Percentiles rank a stretch among this genome's conserved stretches.
Evolutionary conservation across 2,329 filamentous ascomycete species (phyloP).

Genomic region (Zalaria obscura): DNA sequence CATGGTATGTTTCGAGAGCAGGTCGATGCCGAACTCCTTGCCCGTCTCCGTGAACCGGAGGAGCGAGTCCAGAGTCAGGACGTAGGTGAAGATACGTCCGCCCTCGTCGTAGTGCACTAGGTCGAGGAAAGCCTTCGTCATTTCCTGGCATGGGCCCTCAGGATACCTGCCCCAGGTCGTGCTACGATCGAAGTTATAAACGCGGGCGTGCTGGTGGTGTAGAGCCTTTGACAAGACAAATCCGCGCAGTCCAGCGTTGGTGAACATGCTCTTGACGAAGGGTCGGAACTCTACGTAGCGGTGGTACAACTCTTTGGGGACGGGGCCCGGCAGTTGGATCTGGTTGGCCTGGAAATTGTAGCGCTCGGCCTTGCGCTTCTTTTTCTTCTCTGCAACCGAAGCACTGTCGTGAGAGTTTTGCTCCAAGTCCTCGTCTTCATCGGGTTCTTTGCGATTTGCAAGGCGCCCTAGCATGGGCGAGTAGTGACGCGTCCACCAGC

Average conservation of each 20-base stretch:
- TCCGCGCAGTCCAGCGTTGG: conserved; percentile 60
- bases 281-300: conserved; percentile 88
- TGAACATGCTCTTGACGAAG: conserved; percentile 82
- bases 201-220: conserved; percentile 75
- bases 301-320: conserved; percentile 70
- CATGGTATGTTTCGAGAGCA: conserved; percentile 93
- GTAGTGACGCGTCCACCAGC: conserved; percentile 66
- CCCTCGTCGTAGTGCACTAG: conserved; percentile 79
- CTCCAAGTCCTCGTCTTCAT: conserved; percentile 23
- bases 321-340: conserved; percentile 72
- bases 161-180: conserved; percentile 59
- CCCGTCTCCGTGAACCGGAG: conserved; percentile 91
- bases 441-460: conserved; percentile 47
- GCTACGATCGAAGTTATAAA: conserved; percentile 74
- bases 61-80: conserved; percentile 73
- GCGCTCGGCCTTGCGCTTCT: conserved; percentile 46
- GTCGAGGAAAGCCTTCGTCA: conserved; percentile 68
- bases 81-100: conserved; percentile 79
- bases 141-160: conserved; percentile 46
- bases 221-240: conserved; percentile 70
- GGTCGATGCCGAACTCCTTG: conserved; percentile 86
- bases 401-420: conserved; percentile 1
- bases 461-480: conserved; percentile 79
- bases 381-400: conserved; percentile 22
- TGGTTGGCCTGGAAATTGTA: conserved; percentile 82